Conservation (phyloP, 805 yeast genomes). For the Metschnikowia borealis region DNA sequence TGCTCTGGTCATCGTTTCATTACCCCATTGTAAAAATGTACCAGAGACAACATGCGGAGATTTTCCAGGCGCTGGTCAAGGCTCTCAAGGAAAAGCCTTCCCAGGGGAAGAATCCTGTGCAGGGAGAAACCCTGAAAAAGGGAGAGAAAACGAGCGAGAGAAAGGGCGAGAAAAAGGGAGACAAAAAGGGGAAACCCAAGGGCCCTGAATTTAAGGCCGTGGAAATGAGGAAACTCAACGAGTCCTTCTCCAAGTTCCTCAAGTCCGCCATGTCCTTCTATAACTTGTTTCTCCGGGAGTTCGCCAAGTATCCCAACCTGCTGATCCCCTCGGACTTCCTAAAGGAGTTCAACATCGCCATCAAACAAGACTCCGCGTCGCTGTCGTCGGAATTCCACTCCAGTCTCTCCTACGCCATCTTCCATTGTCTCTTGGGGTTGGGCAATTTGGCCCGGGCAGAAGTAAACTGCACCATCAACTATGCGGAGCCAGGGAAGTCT, state of each 20-base stretch:
- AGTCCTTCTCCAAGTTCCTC: conserved; percentile 46
- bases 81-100: conserved; percentile 14
- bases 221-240: conserved; percentile 55
- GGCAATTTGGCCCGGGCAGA: conserved; percentile 17
- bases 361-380: neutral
- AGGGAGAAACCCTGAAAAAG: conserved; percentile 1
- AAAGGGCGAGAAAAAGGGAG: conserved; percentile 4
- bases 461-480: conserved; percentile 9
- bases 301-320: conserved; percentile 36
- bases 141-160: conserved; percentile 8
- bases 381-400: conserved; percentile 11
- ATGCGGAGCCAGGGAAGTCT: conserved; percentile 15
- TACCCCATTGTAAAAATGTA: conserved; percentile 61
- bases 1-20: conserved; percentile 58
- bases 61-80: conserved; percentile 17
- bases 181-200: conserved; percentile 8
- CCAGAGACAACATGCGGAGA: conserved; percentile 35
- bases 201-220: conserved; percentile 31
- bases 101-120: too few relatives aligned
- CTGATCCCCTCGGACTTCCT: conserved; percentile 31
- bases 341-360: conserved; percentile 24
- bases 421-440: conserved; percentile 16
- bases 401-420: conserved; percentile 12
- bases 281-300: conserved; percentile 35
- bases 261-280: conserved; percentile 49